Conservation (phyloP, 2,329 filamentous ascomycete genomes). For the Eutypa lata region DNA sequence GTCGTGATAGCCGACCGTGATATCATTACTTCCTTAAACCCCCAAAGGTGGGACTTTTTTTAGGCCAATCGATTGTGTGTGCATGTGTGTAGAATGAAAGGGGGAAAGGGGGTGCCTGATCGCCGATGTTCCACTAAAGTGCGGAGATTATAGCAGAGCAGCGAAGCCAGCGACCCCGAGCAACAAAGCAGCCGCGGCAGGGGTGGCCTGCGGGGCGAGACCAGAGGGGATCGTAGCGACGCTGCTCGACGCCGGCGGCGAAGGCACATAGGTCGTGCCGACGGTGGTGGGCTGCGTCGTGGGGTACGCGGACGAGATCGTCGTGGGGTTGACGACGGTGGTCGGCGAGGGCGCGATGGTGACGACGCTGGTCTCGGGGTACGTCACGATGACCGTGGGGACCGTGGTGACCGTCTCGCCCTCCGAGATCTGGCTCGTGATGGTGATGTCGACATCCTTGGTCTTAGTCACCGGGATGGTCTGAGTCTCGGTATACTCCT, state of each 20-base stretch:
- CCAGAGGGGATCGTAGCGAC: constrained; percentile 10
- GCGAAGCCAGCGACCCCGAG: constrained; percentile 25
- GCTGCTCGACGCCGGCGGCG: constrained; percentile 1
- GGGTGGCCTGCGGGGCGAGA: constrained; percentile 16
- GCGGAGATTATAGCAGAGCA: constrained; percentile 17
- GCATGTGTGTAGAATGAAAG: no score
- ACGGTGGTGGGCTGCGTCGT: constrained; percentile 12
- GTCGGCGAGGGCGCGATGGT: constrained; percentile 22
- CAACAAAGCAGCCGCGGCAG: constrained; percentile 21
- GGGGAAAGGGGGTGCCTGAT: no score
- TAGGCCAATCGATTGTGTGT: no score
- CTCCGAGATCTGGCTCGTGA: constrained; percentile 33
- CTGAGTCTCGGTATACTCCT: constrained; percentile 33
- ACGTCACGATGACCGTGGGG: constrained; percentile 28
- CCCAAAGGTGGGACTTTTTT: no score
- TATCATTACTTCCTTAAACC: neutral
- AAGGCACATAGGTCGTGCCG: constrained; percentile 11
- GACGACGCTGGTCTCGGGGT: constrained; percentile 30
- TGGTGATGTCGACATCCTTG: constrained; percentile 35
- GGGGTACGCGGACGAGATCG: constrained; percentile 7
- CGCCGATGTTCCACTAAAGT: neutral
- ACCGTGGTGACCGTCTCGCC: constrained; percentile 32
- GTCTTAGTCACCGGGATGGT: constrained; percentile 40
- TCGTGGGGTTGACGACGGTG: constrained; percentile 1
- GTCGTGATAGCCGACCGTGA: constrained; percentile 1